These are phyloP conservation scores for Myxozyma geophila DNA, from an alignment of 805 yeast genomes.

Conservation along the genomic window DNA sequence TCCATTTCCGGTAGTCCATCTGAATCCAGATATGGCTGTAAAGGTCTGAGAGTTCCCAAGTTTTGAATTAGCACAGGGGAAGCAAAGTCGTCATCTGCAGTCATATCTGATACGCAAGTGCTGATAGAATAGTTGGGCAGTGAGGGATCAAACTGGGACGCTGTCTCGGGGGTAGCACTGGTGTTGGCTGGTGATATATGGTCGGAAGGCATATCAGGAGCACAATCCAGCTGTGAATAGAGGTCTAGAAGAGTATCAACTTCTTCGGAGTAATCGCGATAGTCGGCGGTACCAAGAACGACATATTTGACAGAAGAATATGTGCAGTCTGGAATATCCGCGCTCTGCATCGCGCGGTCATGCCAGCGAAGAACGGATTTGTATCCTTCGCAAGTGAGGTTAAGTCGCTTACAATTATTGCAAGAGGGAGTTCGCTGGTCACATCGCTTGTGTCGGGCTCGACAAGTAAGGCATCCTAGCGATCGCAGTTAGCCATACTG, in stretches of 20 bases:
- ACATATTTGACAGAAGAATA: slow-evolving; percentile 21
- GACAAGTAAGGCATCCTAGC: slow-evolving; percentile 51
- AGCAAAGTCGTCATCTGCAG: too few relatives aligned
- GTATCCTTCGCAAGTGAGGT: slow-evolving; percentile 60
- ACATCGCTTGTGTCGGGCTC: slow-evolving; percentile 68
- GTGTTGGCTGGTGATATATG: too few relatives aligned
- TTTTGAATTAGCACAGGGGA: too few relatives aligned
- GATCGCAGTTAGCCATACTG: neutral
- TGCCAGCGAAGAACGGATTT: slow-evolving; percentile 30
- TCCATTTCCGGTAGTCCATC: too few relatives aligned
- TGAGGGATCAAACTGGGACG: too few relatives aligned
- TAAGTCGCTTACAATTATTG: slow-evolving; percentile 60
- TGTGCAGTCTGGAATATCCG: slow-evolving; percentile 15
- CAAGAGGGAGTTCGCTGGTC: slow-evolving; percentile 69
- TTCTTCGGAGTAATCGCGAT: slow-evolving; percentile 14
- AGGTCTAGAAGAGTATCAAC: slow-evolving; percentile 24
- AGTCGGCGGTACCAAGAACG: slow-evolving; percentile 20
- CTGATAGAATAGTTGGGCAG: too few relatives aligned
- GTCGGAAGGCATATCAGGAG: neutral
- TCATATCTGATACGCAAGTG: too few relatives aligned
- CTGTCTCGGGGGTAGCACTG: too few relatives aligned
- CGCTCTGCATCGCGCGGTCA: slow-evolving; percentile 26
- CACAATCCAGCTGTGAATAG: slow-evolving; percentile 20
- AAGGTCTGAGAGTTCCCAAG: too few relatives aligned
- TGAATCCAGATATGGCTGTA: too few relatives aligned